These are phyloP conservation scores for Citrus medica DNA, from an alignment of 345 rosid genomes.

Conservation along the genomic window DNA sequence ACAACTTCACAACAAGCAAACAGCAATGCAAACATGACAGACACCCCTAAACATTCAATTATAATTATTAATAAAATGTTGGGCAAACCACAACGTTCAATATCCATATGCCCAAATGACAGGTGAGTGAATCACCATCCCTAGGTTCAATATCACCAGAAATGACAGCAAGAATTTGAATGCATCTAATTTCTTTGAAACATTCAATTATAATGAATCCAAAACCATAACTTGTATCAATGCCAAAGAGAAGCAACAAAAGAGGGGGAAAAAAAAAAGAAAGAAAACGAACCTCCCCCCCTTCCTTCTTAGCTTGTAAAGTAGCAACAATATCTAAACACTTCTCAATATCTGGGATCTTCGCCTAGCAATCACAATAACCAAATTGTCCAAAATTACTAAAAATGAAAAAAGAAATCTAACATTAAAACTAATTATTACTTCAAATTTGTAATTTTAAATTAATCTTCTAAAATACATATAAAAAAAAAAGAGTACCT, in stretches of 20 bases:
- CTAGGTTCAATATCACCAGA: neutral
- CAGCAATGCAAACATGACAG: neutral
- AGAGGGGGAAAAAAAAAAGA: conserved; percentile 17
- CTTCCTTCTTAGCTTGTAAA: conserved; percentile 73
- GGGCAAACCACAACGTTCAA: neutral
- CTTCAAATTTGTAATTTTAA: neutral
- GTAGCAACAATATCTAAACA: conserved; percentile 85
- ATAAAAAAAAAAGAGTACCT: conserved; percentile 21
- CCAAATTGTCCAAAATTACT: conserved; percentile 2
- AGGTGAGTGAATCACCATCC: neutral
- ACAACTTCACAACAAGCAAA: neutral
- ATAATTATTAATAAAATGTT: too few relatives aligned
- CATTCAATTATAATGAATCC: neutral
- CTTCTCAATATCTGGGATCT: conserved; percentile 91
- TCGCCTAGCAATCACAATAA: conserved; percentile 50
- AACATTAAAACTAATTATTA: neutral
- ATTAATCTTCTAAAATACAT: neutral
- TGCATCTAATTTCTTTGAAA: neutral
- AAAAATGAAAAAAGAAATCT: neutral
- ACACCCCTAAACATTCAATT: neutral
- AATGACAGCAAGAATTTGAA: neutral
- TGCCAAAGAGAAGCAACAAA: neutral
- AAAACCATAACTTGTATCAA: neutral
- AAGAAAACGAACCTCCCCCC: conserved; percentile 77
- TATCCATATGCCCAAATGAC: too few relatives aligned